Conservation (phyloP, 352 stramenopile species). For the Globisporangium parvum region DNA sequence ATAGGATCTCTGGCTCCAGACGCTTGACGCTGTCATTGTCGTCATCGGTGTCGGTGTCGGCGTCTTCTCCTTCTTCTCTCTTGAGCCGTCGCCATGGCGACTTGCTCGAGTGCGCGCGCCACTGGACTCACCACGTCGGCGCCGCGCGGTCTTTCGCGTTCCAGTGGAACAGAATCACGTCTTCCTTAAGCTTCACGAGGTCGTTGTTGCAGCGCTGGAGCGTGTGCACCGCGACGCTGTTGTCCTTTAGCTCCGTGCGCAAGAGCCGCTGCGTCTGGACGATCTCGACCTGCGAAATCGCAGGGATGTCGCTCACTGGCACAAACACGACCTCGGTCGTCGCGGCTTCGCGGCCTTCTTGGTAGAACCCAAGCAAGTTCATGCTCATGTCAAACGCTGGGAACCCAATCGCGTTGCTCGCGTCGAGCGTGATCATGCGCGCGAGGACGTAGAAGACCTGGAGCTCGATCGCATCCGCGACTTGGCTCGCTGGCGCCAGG, state of each 20-base stretch:
- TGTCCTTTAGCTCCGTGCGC: slow-evolving; percentile 63
- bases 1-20: too few relatives aligned
- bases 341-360: slow-evolving; percentile 62
- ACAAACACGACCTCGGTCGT: slow-evolving; percentile 82
- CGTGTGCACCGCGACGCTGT: slow-evolving; percentile 64
- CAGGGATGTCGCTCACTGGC: slow-evolving; percentile 63
- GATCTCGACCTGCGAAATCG: slow-evolving; percentile 68
- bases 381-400: slow-evolving; percentile 62
- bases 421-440: slow-evolving; percentile 66
- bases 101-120: not conserved
- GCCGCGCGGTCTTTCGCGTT: slow-evolving; percentile 63
- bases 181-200: slow-evolving; percentile 80
- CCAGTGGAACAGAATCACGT: slow-evolving; percentile 84
- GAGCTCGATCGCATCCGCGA: slow-evolving; percentile 70
- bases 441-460: slow-evolving; percentile 80
- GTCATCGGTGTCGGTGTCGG: too few relatives aligned
- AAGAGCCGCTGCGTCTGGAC: slow-evolving; percentile 59
- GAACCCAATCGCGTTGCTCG: slow-evolving; percentile 69
- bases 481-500: slow-evolving; percentile 32
- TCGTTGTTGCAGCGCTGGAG: slow-evolving; percentile 73
- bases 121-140: slow-evolving; percentile 22
- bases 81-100: not conserved
- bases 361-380: slow-evolving; percentile 79
- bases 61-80: too few relatives aligned
- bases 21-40: too few relatives aligned